Evolutionary conservation across 768 basidiomycete genomes (phyloP).

Genomic region (Phaeotremella skinneri): DNA sequence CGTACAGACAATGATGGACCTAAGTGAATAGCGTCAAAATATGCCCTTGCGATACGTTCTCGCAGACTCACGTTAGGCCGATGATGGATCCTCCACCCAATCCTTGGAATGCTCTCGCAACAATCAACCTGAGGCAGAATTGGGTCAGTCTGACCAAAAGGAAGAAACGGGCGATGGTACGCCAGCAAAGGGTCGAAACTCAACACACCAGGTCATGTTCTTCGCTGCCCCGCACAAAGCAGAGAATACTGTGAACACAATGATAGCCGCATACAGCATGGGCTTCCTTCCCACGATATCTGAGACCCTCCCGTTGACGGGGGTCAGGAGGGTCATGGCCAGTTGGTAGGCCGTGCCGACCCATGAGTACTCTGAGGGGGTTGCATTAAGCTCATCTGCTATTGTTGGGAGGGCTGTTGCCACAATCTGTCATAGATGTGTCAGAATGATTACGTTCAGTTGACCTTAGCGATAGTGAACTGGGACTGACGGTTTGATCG

Average conservation of each 20-base stretch:
- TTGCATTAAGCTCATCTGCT: conserved; percentile 36
- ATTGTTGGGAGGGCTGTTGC: conserved; percentile 44
- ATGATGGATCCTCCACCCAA: conserved; percentile 47
- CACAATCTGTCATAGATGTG: conserved; percentile 18
- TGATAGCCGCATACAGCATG: conserved; percentile 40
- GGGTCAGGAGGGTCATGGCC: conserved; percentile 27
- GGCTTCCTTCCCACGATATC: conserved; percentile 48
- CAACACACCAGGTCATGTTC: conserved; percentile 29
- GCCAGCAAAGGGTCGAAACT: not conserved
- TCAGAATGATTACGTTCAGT: not conserved
- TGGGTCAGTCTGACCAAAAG: not conserved
- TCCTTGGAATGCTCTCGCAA: conserved; percentile 41
- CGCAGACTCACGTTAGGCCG: conserved; percentile 37
- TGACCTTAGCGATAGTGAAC: not conserved
- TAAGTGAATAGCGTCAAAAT: not conserved
- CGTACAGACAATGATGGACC: conserved; percentile 32
- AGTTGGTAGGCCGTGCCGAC: conserved; percentile 43
- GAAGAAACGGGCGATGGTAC: not conserved
- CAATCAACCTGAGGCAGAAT: conserved; percentile 24
- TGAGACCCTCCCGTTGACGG: conserved; percentile 40
- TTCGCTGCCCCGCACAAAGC: conserved; percentile 46
- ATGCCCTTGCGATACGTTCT: not conserved
- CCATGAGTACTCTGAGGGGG: conserved; percentile 45
- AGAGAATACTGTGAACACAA: conserved; percentile 26
- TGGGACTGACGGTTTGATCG: conserved; percentile 36